These are phyloP conservation scores for Pythium oligandrum DNA, from an alignment of 352 stramenopile species.

Conservation along the genomic window DNA sequence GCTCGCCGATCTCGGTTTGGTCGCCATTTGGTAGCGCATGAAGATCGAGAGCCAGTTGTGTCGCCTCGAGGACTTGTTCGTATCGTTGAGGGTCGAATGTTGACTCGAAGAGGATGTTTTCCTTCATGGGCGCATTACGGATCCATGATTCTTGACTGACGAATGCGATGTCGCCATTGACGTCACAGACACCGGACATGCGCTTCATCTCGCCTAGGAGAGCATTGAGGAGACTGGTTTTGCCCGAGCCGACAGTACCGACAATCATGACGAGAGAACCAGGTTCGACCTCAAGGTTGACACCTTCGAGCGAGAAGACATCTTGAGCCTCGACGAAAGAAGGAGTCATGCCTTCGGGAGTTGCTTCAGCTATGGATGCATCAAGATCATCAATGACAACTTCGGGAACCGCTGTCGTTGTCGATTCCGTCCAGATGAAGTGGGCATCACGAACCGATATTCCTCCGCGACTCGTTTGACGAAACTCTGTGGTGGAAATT, in stretches of 20 bases:
- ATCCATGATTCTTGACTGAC: constrained; percentile 37
- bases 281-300: too few species aligned
- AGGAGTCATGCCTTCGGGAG: too few species aligned
- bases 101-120: constrained; percentile 34
- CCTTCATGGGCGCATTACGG: constrained; percentile 25
- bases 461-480: background rate
- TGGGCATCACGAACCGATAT: constrained; percentile 18
- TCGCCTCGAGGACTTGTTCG: constrained; percentile 41
- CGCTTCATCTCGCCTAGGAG: constrained; percentile 34
- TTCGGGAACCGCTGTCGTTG: background rate
- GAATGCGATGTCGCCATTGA: constrained; percentile 25
- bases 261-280: constrained; percentile 45
- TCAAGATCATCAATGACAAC: constrained; percentile 20
- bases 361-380: background rate
- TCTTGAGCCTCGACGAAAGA: too few species aligned
- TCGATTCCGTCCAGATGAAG: constrained; percentile 17
- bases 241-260: constrained; percentile 32
- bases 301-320: too few species aligned
- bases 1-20: constrained; percentile 59
- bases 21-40: constrained; percentile 63
- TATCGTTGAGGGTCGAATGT: constrained; percentile 20
- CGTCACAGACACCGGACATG: constrained; percentile 13
- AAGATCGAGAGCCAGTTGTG: constrained; percentile 64
- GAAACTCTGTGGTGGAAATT: background rate
- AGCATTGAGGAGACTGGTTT: constrained; percentile 36